phyloP scores from a whole-genome alignment of 2,329 filamentous ascomycete genomes.

The Diplodia corticola region DNA sequence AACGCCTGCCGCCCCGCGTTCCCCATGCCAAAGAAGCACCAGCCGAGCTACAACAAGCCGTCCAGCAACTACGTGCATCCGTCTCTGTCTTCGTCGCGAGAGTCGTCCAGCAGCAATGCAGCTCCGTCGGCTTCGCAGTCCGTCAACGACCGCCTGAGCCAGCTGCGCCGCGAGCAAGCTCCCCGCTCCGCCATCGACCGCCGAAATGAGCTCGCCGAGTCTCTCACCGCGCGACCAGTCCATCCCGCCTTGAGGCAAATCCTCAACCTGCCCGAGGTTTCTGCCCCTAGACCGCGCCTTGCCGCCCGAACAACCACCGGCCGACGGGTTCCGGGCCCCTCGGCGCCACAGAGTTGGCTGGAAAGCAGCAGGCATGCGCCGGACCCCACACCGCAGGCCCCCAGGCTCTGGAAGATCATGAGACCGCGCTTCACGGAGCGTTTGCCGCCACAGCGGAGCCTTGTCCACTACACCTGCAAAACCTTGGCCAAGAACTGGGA shows the following conservation, averaged over 20 bases:
- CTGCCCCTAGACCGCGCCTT: slow-evolving; percentile 48
- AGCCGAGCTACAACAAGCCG: slow-evolving; percentile 41
- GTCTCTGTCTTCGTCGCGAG: slow-evolving; percentile 35
- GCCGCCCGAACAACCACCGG: slow-evolving; percentile 22
- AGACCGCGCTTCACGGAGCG: slow-evolving; percentile 13
- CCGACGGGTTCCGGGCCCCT: slow-evolving; percentile 43
- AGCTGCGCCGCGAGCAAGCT: slow-evolving; percentile 47
- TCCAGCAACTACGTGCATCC: slow-evolving; percentile 44
- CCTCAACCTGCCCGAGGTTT: slow-evolving; percentile 48
- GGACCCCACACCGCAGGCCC: slow-evolving; percentile 24
- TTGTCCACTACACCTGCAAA: slow-evolving; percentile 55
- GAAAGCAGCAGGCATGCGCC: slow-evolving; percentile 36
- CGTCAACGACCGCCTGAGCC: slow-evolving; percentile 52
- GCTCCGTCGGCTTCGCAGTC: slow-evolving; percentile 27
- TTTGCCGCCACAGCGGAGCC: slow-evolving; percentile 35
- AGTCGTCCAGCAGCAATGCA: slow-evolving; percentile 28
- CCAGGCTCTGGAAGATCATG: neutral
- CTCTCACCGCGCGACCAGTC: slow-evolving; percentile 44
- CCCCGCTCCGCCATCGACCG: slow-evolving; percentile 43
- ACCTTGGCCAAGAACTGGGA: slow-evolving; percentile 58
- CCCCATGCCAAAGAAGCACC: slow-evolving; percentile 52
- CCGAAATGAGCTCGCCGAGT: slow-evolving; percentile 46
- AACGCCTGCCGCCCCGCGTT: neutral
- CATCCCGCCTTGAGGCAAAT: slow-evolving; percentile 48
- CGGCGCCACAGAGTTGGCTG: slow-evolving; percentile 50